These are phyloP conservation scores for Excoecaria cochinchinensis DNA, from an alignment of 345 rosid genomes.

Conservation along the genomic window DNA sequence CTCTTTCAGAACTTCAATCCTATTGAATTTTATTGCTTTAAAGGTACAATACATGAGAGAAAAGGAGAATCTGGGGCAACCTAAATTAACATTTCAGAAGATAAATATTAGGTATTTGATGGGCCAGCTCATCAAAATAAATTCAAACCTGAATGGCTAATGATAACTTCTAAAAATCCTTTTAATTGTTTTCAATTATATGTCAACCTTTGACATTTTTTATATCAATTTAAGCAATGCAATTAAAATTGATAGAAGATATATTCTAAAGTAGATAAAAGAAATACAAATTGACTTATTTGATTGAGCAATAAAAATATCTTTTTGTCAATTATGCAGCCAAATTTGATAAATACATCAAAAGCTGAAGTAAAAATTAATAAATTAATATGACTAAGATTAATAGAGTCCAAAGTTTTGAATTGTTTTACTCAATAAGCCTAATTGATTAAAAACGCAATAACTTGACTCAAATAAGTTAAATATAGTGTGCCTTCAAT, in stretches of 20 bases:
- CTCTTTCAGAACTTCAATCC: neutral
- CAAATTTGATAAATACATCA: neutral
- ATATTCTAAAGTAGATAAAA: too few species aligned
- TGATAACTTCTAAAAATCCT: neutral
- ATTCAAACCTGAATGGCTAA: neutral
- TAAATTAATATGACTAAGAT: neutral
- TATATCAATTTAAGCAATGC: neutral
- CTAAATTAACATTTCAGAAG: neutral
- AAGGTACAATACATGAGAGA: neutral
- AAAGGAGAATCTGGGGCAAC: neutral
- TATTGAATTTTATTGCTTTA: neutral
- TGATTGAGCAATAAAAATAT: neutral
- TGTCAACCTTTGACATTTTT: neutral
- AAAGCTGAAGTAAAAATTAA: neutral
- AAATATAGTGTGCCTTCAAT: conserved; percentile 1
- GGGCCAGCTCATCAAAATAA: neutral
- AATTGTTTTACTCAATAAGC: neutral
- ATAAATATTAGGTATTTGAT: neutral
- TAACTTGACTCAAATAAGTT: neutral
- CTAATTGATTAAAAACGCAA: neutral
- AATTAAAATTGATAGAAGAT: too few species aligned
- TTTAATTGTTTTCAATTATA: neutral
- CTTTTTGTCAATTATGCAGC: neutral
- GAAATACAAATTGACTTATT: neutral
- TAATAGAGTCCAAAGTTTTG: neutral